A percentile compares a stretch with the other conserved stretches of the same genome.
Conservation (phyloP, 108 stramenopile species). For the Phaeodactylum tricornutum region DNA sequence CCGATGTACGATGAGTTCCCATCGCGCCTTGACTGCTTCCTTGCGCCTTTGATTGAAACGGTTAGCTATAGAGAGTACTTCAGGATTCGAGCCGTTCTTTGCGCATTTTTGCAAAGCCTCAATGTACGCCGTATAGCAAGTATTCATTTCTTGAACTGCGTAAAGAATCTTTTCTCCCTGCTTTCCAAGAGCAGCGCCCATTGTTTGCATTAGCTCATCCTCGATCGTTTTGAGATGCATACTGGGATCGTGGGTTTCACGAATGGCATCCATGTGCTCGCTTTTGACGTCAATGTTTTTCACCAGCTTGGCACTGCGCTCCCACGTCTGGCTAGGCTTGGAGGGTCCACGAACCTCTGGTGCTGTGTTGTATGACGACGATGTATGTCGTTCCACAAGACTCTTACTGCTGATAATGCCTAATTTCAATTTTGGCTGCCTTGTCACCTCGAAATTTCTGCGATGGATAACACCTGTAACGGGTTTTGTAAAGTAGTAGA, state of each 20-base stretch:
- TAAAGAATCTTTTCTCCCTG: slow-evolving; percentile 59
- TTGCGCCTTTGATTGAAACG: slow-evolving; percentile 54
- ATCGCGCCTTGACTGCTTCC: slow-evolving; percentile 48
- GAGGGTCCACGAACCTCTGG: no score
- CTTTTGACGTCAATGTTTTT: slow-evolving; percentile 54
- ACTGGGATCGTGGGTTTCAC: slow-evolving; percentile 50
- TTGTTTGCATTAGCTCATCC: slow-evolving; percentile 69
- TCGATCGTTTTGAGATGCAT: slow-evolving; percentile 72
- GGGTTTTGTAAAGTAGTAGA: no score
- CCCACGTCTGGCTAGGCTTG: slow-evolving; percentile 28
- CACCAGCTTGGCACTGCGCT: slow-evolving; percentile 48
- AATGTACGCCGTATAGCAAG: slow-evolving; percentile 25
- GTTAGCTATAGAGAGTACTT: slow-evolving; percentile 26
- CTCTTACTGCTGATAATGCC: no score
- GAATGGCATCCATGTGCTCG: slow-evolving; percentile 59
- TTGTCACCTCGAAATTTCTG: no score
- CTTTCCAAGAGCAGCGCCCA: slow-evolving; percentile 66
- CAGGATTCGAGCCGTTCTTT: not conserved
- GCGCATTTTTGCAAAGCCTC: slow-evolving; percentile 3
- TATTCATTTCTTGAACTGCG: slow-evolving; percentile 37
- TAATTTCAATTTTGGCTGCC: no score
- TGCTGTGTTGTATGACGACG: no score
- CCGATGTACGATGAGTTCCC: slow-evolving; percentile 81
- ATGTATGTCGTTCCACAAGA: no score
- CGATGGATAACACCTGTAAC: no score